These are phyloP conservation scores for Penicillium longicatenatum DNA, from an alignment of 495 filamentous ascomycete species.

Conservation along the genomic window DNA sequence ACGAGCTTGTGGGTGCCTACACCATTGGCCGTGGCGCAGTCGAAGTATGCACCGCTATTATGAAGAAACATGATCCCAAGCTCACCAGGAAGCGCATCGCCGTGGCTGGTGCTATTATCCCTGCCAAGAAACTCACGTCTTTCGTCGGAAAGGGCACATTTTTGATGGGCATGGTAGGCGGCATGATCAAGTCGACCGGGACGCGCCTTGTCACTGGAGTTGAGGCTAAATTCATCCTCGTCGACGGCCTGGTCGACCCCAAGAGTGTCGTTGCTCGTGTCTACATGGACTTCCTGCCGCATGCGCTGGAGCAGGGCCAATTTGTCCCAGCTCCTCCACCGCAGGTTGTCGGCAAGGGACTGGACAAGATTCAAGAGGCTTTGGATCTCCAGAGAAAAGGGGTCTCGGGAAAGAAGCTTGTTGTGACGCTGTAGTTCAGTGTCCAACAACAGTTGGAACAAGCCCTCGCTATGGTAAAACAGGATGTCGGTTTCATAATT, in stretches of 20 bases:
- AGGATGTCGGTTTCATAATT: no score
- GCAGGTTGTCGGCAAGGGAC: slow-evolving; percentile 38
- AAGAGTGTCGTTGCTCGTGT: slow-evolving; percentile 15
- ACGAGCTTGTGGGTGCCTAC: slow-evolving; percentile 10
- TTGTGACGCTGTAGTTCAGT: neutral
- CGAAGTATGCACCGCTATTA: neutral
- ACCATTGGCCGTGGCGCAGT: slow-evolving; percentile 5
- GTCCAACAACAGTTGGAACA: no score
- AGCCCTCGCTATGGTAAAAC: no score
- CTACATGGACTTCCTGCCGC: slow-evolving; percentile 41
- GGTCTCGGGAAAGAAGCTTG: slow-evolving; percentile 1
- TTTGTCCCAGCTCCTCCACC: slow-evolving; percentile 34
- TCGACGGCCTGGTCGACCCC: slow-evolving; percentile 3
- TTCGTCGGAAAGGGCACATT: slow-evolving; percentile 5
- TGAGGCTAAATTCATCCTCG: slow-evolving; percentile 5
- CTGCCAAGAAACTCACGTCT: neutral
- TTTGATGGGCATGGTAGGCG: slow-evolving; percentile 3
- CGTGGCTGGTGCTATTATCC: slow-evolving; percentile 4
- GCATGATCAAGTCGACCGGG: slow-evolving; percentile 1
- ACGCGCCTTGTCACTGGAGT: neutral
- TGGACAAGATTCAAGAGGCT: slow-evolving; percentile 24
- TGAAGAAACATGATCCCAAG: neutral
- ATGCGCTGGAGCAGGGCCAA: slow-evolving; percentile 29
- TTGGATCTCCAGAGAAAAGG: neutral
- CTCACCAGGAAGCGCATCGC: slow-evolving; percentile 7